Percentiles rank a stretch among this genome's conserved stretches.
phyloP scores from a whole-genome alignment of 495 filamentous ascomycete genomes.

The Parmelia sp. region DNA sequence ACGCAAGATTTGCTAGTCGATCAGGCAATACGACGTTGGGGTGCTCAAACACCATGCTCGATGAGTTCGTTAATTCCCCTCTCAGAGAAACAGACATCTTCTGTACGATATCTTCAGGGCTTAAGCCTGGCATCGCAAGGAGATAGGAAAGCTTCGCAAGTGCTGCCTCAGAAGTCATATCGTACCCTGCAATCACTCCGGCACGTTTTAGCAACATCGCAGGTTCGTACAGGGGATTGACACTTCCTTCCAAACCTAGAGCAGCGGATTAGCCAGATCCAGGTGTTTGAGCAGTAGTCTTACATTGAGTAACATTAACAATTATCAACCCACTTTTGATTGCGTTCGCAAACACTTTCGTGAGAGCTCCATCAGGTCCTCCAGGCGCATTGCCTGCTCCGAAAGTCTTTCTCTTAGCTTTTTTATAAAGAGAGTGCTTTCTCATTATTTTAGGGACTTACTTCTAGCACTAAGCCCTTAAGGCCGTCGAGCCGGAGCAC shows the following conservation, averaged over 20 bases:
- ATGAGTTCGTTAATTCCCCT: conserved; percentile 79
- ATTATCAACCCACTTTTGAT: conserved; percentile 78
- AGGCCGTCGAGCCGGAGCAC: conserved; percentile 74
- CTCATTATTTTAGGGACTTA: too few species aligned
- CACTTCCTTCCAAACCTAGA: conserved; percentile 66
- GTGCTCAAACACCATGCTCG: conserved; percentile 61
- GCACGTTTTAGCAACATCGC: conserved; percentile 82
- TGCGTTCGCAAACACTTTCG: conserved; percentile 69
- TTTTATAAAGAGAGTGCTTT: too few species aligned
- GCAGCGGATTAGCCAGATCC: neutral
- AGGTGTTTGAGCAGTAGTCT: conserved; percentile 17
- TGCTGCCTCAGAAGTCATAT: conserved; percentile 90
- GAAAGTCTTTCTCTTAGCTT: too few species aligned
- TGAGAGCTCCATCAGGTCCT: conserved; percentile 76
- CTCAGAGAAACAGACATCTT: conserved; percentile 72
- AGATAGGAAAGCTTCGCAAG: conserved; percentile 91
- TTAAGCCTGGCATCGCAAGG: conserved; percentile 60
- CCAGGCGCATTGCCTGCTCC: conserved; percentile 90
- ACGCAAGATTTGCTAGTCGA: conserved; percentile 52
- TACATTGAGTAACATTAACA: conserved; percentile 91
- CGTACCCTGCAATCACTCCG: conserved; percentile 86
- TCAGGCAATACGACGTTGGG: conserved; percentile 50
- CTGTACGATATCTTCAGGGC: conserved; percentile 53
- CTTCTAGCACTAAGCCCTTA: conserved; percentile 75
- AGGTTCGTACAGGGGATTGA: conserved; percentile 84